Conservation (phyloP, 139 green algal species). For the Chara braunii region DNA sequence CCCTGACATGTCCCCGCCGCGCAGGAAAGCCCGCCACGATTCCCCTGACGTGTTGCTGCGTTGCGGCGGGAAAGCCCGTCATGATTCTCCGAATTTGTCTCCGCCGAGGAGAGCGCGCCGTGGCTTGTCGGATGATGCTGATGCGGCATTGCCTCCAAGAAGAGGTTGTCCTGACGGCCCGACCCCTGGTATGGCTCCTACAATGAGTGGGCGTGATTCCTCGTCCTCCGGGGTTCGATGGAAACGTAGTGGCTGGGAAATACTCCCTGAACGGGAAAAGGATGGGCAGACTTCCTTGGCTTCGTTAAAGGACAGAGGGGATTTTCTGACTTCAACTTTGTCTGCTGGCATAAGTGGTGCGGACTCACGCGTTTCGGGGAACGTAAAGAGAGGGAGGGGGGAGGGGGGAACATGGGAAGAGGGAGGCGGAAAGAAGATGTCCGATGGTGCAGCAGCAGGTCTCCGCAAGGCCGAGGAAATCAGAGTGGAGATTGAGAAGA, state of each 20-base stretch:
- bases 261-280: not conserved
- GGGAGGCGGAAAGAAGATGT: not conserved
- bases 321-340: too few species aligned
- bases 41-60: not conserved
- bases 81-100: not conserved
- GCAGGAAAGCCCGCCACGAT: slow-evolving; percentile 1
- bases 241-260: not conserved
- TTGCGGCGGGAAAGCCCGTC: not conserved
- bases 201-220: not conserved
- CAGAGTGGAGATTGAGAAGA: slow-evolving; percentile 20
- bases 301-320: too few species aligned
- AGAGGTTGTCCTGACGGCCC: not conserved
- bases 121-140: too few species aligned
- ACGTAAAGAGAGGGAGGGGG: not conserved
- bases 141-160: not conserved
- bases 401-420: not conserved
- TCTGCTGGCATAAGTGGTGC: not conserved
- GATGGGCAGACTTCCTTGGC: too few species aligned
- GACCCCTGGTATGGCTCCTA: not conserved
- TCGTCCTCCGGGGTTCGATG: not conserved
- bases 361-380: not conserved
- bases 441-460: slow-evolving; percentile 22
- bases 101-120: not conserved
- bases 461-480: slow-evolving; percentile 22
- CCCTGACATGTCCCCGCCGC: not conserved